Base-by-base conservation (phyloP, 202 grass and related monocot genomes). In the Elaeis oleifera region DNA sequence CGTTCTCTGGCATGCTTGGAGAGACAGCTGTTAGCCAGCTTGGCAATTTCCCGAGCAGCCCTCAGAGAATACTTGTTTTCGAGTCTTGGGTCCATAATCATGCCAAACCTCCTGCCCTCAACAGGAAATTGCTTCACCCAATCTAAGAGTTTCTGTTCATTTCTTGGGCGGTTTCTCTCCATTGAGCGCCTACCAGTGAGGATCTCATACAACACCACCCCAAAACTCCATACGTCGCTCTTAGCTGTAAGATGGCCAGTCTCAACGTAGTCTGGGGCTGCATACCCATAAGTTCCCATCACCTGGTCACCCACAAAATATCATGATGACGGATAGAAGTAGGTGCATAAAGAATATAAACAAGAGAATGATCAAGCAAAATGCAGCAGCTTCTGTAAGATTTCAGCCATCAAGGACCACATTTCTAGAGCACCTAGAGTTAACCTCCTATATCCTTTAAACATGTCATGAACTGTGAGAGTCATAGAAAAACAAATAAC, bases 191-290 rank as follows among this genome's bases (percentile, higher is more conserved):
- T 70, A 25, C 70, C 83, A 0, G 83, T 65, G 64, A 85, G 77
- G 68, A 85, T 81, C 70, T 85, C 82, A 29, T 85, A 81, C 23
- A 80, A 56, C 16, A 86, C 83, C 26, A 86, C 78, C 3, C 83
- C 78, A 11, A 86, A 78, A 55, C 77, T 81, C 78, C 74, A 86
- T 1, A 86, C 79, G 32, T 86, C 83, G 67, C 83, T 86, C 71
- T 86, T 86, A 21, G 69, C 63, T 5, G 77, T 81, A 29, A 81
- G 77, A 59, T 81, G 82, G 16, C 77, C 82, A 2, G 82, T 81
- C 69, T 64, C 57, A 15, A 85, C 74, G 56, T 85, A 81, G 78
- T 81, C 78, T 0, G 83, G 83, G 6, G 83, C 83, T 4, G 83
- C 83, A 39, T 86, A 86, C 22, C 78, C 83, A 9, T 78, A 78